Evolutionary conservation across 2,329 filamentous ascomycete species (phyloP).

Genomic region (Helminthosporium solani): DNA sequence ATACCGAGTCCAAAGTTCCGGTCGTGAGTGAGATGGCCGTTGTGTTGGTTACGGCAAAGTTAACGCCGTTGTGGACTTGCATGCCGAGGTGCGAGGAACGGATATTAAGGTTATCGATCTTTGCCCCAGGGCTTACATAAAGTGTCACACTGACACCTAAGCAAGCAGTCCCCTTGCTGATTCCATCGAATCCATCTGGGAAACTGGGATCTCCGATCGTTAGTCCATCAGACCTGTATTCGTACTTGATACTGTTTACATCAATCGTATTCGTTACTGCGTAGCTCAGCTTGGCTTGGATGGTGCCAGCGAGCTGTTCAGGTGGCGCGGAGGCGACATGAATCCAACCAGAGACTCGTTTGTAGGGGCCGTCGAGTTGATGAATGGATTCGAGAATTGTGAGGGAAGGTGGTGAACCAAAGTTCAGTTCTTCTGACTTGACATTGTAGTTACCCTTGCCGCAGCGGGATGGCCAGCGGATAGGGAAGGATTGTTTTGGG

Average conservation of each 20-base stretch:
- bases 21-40: constrained; percentile 38
- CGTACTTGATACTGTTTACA: constrained; percentile 32
- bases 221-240: constrained; percentile 21
- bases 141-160: constrained; percentile 42
- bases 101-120: constrained; percentile 38
- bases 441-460: constrained; percentile 37
- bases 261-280: constrained; percentile 39
- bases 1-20: constrained; percentile 35
- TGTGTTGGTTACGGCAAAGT: constrained; percentile 34
- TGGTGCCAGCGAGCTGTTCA: constrained; percentile 37
- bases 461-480: constrained; percentile 39
- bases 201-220: constrained; percentile 29
- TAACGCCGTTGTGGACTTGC: constrained; percentile 34
- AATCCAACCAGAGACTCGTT: constrained; percentile 42
- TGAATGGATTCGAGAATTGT: constrained; percentile 33
- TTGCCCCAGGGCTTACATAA: constrained; percentile 37
- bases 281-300: constrained; percentile 40
- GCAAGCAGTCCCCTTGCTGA: constrained; percentile 30
- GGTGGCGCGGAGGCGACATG: constrained; percentile 38
- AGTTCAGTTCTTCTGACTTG: constrained; percentile 32
- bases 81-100: constrained; percentile 42
- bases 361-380: constrained; percentile 34
- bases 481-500: constrained; percentile 27
- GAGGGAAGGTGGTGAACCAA: constrained; percentile 24
- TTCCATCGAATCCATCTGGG: constrained; percentile 26